A percentile compares a stretch with the other conserved stretches of the same genome.
phyloP scores from a whole-genome alignment of 192 early-diverging fungal genomes.

The Lobulomyces angularis region DNA sequence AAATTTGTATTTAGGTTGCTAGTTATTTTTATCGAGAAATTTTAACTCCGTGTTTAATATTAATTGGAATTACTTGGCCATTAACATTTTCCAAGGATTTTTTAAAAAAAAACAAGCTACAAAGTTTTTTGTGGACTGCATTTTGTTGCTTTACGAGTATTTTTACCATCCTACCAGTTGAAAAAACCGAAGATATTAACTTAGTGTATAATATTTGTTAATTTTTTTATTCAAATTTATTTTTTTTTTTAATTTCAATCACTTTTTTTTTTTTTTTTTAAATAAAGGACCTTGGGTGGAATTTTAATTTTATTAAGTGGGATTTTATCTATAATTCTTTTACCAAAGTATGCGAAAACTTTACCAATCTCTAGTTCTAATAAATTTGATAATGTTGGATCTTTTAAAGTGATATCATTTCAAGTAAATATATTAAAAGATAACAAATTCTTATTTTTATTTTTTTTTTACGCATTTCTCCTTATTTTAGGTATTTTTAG shows the following conservation, averaged over 20 bases:
- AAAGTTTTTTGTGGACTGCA: constrained; percentile 53
- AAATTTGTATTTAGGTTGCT: constrained; percentile 38
- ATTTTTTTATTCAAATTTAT: background rate
- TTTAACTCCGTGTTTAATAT: constrained; percentile 48
- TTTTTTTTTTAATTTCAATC: too few relatives aligned
- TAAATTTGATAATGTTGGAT: constrained; percentile 17
- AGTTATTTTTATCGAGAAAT: constrained; percentile 73
- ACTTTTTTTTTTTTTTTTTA: too few relatives aligned
- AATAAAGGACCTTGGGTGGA: constrained; percentile 17
- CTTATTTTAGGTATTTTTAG: constrained; percentile 29
- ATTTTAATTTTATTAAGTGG: constrained; percentile 15
- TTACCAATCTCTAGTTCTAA: constrained; percentile 1
- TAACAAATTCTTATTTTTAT: too few relatives aligned
- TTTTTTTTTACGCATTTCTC: too few relatives aligned
- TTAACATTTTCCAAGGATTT: constrained; percentile 37
- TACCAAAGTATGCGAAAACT: constrained; percentile 8
- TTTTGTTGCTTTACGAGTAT: constrained; percentile 60
- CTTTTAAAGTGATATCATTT: too few relatives aligned
- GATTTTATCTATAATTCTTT: constrained; percentile 6
- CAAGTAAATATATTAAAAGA: too few relatives aligned
- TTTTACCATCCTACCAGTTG: constrained; percentile 82
- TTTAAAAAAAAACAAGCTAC: constrained; percentile 21
- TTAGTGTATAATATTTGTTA: constrained; percentile 34
- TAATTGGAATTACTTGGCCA: constrained; percentile 55
- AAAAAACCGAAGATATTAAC: constrained; percentile 58